Evolutionary conservation across 805 yeast genomes (phyloP).

Genomic region (Kregervanrija pseudodelftensis): DNA sequence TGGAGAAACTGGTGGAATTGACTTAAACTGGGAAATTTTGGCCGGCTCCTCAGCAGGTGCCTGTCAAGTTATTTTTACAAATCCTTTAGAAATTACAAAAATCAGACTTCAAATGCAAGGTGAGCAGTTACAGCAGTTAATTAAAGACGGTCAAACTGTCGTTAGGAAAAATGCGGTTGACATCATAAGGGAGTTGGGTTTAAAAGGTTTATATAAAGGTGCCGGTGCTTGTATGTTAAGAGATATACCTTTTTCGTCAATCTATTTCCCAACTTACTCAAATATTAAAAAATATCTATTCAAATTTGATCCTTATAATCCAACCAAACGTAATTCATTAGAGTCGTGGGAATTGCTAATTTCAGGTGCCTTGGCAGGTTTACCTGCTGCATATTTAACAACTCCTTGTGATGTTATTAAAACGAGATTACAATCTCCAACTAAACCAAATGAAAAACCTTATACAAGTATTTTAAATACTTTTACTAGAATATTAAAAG

Average conservation of each 20-base stretch:
- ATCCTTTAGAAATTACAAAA: conserved; percentile 93
- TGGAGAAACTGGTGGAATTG: conserved; percentile 37
- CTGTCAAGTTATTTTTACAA: conserved; percentile 92
- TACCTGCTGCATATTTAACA: conserved; percentile 94
- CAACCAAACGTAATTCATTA: conserved; percentile 49
- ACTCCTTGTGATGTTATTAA: conserved; percentile 97
- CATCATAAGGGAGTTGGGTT: conserved; percentile 72
- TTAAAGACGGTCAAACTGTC: conserved; percentile 20
- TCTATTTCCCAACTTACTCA: conserved; percentile 95
- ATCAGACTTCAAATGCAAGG: conserved; percentile 94
- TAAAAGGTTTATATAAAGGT: conserved; percentile 85
- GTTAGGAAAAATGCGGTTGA: conserved; percentile 53
- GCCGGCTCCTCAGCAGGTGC: conserved; percentile 97
- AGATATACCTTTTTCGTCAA: conserved; percentile 95
- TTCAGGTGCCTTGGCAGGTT: conserved; percentile 94
- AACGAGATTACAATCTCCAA: conserved; percentile 85
- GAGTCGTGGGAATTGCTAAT: conserved; percentile 77
- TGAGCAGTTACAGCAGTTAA: conserved; percentile 39
- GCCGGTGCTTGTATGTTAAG: conserved; percentile 85
- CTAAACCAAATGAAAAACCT: conserved; percentile 66
- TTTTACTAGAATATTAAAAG: conserved; percentile 59
- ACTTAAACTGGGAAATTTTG: conserved; percentile 57
- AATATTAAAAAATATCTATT: conserved; percentile 80
- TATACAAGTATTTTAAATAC: conserved; percentile 79
- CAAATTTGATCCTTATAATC: conserved; percentile 69